Percentiles rank a stretch among this genome's conserved stretches.
Evolutionary conservation across 441 rosid genomes (phyloP).

Genomic region (Macaranga tanarius): DNA sequence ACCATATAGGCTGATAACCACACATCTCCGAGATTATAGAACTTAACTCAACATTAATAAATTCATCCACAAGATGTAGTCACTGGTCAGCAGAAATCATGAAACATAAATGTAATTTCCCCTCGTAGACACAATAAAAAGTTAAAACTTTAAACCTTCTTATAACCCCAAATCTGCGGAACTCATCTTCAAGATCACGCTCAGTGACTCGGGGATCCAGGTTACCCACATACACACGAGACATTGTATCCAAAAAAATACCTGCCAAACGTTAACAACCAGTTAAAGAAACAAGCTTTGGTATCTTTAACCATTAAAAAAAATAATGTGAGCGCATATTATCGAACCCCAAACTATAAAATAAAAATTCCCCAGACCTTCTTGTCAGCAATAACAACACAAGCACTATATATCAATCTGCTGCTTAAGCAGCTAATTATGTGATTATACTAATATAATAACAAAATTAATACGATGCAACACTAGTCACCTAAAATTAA

Average conservation of each 20-base stretch:
- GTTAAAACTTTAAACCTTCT: constrained; percentile 41
- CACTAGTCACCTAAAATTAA: too few species aligned
- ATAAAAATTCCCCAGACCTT: too few species aligned
- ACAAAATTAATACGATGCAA: too few species aligned
- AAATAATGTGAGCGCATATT: too few species aligned
- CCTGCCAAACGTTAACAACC: constrained; percentile 13
- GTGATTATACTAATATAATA: too few species aligned
- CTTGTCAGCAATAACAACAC: too few species aligned
- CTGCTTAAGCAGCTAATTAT: neutral
- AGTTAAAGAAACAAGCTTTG: neutral
- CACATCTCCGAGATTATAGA: too few species aligned
- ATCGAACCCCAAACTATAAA: too few species aligned
- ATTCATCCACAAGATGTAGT: neutral
- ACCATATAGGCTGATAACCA: too few species aligned
- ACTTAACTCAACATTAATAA: neutral
- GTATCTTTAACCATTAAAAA: too few species aligned
- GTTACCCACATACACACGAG: constrained; percentile 80
- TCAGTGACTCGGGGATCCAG: constrained; percentile 72
- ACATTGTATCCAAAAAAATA: constrained; percentile 33
- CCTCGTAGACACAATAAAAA: neutral
- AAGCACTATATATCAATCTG: neutral
- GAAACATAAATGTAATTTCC: neutral
- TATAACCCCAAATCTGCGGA: constrained; percentile 67
- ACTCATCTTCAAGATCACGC: constrained; percentile 92
- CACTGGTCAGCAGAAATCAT: neutral